Base-by-base conservation (phyloP, 176 grass and related monocot genomes). In the Guadua angustifolia region DNA sequence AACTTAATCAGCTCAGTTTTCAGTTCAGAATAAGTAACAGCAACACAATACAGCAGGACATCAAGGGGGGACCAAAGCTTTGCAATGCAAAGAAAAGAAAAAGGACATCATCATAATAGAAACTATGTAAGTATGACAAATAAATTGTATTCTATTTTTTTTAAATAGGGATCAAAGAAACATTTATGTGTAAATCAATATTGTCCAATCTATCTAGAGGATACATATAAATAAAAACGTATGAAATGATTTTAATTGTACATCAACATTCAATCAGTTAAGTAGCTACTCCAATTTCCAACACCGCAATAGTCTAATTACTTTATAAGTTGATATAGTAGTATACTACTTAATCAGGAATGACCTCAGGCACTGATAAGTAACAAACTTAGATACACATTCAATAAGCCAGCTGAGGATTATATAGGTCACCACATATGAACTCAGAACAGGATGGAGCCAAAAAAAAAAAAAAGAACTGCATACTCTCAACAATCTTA, bases 51-150 rank as follows among this genome's bases (percentile, higher is more conserved):
- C 66, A 18, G 1, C 51, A 46, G 16, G 52, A 59, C 24, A 71
- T 4, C 0, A 2, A 59, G 9, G 59, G 38, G 36, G 66, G 71
- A 82, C 55, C 79, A 17, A 46, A 45, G 11, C 9, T 21, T 42
- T 0, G 50, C 52, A 42, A 5, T 15, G 66, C 14, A 82, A 82
- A 57, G 12, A 82, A 82, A 82, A 71, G 65, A 10, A 82, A 53
- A 58, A 58, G 5, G 5, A 33, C 35, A n/a, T 71, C 51, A 46
- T 71, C 35, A 80, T 51, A 71, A 70, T 25, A 82, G n/a, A 32
- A 59, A 58, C 59, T 3, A 0, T 44, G 79, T 71, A 71, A 45
- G 79, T 42, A 10, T 24, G 78, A 4, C 3, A 15, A 66, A 18
- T 29, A 40, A 40, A 40, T 40, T 40, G 39, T 7, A 6, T 40